These are phyloP conservation scores for Senna siamea DNA, from an alignment of 306 rosid species.

Conservation along the genomic window DNA sequence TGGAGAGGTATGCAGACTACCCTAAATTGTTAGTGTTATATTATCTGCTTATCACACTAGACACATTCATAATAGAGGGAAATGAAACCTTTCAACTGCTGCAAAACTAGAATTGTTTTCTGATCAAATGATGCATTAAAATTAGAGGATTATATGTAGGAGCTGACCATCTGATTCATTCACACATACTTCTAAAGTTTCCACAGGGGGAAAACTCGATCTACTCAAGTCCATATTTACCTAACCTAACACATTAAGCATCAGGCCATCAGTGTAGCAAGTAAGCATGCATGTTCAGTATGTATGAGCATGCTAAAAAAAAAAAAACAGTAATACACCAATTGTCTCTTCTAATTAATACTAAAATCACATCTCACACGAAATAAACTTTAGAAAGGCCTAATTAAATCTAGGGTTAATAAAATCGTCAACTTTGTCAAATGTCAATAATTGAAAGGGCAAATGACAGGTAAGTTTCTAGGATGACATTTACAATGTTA, in stretches of 20 bases:
- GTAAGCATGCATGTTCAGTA: constrained; percentile 11
- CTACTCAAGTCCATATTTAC: constrained; percentile 22
- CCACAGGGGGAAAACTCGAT: constrained; percentile 11
- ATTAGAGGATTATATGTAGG: not conserved
- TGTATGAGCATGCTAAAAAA: constrained; percentile 4
- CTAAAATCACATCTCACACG: too few species aligned
- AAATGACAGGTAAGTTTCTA: not conserved
- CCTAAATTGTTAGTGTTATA: constrained; percentile 29
- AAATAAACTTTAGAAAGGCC: not conserved
- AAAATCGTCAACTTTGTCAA: not conserved
- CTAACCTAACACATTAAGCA: constrained; percentile 13
- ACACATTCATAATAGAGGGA: constrained; percentile 23
- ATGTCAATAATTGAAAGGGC: constrained; percentile 2
- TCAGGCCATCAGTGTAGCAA: not conserved
- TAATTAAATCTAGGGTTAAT: constrained; percentile 3
- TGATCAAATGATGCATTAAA: not conserved
- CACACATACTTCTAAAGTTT: not conserved
- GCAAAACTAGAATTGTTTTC: not conserved
- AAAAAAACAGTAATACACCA: not conserved
- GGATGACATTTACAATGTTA: not conserved
- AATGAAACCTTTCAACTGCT: constrained; percentile 5
- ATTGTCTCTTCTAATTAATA: constrained; percentile 16
- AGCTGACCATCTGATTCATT: not conserved
- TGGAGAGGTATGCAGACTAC: constrained; percentile 83
- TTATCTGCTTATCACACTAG: constrained; percentile 7